phyloP scores from a whole-genome alignment of 805 yeast species.

The Ogataea ganodermae region DNA sequence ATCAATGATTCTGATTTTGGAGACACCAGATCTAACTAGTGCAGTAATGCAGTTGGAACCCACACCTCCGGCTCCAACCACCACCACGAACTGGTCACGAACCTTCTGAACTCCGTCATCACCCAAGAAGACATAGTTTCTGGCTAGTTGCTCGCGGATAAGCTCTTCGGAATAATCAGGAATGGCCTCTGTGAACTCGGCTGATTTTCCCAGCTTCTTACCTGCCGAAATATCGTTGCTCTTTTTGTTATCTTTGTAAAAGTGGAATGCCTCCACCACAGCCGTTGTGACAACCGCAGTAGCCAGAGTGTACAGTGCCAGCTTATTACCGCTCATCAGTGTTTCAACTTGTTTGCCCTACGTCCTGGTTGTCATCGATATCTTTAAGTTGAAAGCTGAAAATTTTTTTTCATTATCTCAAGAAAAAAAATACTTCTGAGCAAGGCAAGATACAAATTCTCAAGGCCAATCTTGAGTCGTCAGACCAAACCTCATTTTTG shows the following conservation, averaged over 20 bases:
- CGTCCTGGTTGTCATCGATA: background rate
- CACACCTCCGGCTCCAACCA: conserved; percentile 96
- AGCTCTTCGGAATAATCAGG: conserved; percentile 60
- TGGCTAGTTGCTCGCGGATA: conserved; percentile 86
- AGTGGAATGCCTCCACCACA: conserved; percentile 40
- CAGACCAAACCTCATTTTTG: no score
- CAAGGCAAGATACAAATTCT: background rate
- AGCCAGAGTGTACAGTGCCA: conserved; percentile 19
- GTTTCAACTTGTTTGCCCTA: background rate
- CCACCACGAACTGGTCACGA: conserved; percentile 69
- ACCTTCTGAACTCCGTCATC: conserved; percentile 78
- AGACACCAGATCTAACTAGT: conserved; percentile 89
- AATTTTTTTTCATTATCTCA: background rate
- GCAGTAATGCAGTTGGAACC: conserved; percentile 96
- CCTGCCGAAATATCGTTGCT: background rate
- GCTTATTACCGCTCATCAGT: conserved; percentile 11
- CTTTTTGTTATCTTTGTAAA: conserved; percentile 15
- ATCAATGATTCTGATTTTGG: conserved; percentile 77
- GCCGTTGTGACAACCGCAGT: conserved; percentile 40
- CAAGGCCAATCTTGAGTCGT: no score
- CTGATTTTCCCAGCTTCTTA: background rate
- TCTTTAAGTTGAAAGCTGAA: background rate
- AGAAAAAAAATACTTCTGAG: background rate
- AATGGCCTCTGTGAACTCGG: conserved; percentile 12
- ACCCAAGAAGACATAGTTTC: conserved; percentile 91